Evolutionary conservation across 306 rosid species (phyloP), one percentile per base, ranked within the genome.

Genomic region (Cajanus cajan): DNA sequence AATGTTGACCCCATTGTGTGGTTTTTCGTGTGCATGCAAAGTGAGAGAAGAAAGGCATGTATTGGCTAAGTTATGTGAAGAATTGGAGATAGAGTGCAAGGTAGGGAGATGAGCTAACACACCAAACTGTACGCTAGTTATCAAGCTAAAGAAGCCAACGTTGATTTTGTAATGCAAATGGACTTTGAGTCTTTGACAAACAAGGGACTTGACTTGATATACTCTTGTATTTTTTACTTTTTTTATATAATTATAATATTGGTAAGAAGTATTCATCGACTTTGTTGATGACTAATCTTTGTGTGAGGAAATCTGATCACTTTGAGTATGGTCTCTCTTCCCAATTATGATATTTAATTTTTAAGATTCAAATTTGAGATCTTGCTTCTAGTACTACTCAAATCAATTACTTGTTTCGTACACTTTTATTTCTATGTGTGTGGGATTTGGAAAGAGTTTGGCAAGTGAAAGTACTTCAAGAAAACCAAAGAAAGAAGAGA

Each of bases 31-130:
- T 83, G 52, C 80, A 80, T 79, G 78, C 74, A 51, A 62, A 75
- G 86, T 44, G 85, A 76, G 61, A 83, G 87, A 65, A 57, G 81
- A 33, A 19, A 6, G 15, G 45, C 71, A 25, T 86, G 54, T 72
- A 75, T 47, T 85, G 45, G 55, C 74, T 41, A 66, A 45, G 81
- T 65, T 83, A 68, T 80, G 83, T 28, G 85, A 77, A 67, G 76
- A 36, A 37, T 69, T 67, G 13, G 74, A 58, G 65, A 76, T 31
- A 65, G 77, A 71, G 51, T 84, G 59, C 63, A 82, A 69, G 22
- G 73, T 36, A 65, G 72, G 89, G 75, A 82, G 98, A 89, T 94
- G 86, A 92, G 85, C 98, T 88, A 94, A 92, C 97, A 51, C 84
- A 94, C 93, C 97, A 89, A 92, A 86, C 82, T 86, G 2, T 44